A percentile compares a stretch with the other conserved stretches of the same genome.
phyloP scores from a whole-genome alignment of 2,329 filamentous ascomycete species.

The Aspergillus versicolor region DNA sequence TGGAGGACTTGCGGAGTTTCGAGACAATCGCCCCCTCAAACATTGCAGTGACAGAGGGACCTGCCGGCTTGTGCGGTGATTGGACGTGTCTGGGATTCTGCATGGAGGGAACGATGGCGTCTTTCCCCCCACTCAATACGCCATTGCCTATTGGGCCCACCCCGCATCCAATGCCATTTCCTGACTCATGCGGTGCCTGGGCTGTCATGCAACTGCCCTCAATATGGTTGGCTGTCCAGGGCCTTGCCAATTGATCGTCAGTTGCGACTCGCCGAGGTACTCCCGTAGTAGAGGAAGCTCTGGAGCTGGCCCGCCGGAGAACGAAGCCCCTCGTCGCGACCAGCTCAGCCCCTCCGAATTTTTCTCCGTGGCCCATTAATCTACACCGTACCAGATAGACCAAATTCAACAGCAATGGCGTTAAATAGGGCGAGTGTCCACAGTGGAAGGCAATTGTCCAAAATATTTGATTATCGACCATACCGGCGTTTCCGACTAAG shows the following conservation, averaged over 20 bases:
- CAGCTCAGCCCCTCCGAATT: constrained; percentile 18
- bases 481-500: not conserved
- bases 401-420: not conserved
- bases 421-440: not conserved
- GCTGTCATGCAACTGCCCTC: too few relatives aligned
- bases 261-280: too few relatives aligned
- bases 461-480: not conserved
- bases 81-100: not conserved
- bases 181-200: not conserved
- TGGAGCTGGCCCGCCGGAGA: too few relatives aligned
- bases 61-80: not conserved
- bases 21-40: not conserved
- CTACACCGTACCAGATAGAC: not conserved
- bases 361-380: constrained; percentile 15
- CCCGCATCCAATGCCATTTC: not conserved
- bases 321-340: not conserved
- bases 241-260: too few relatives aligned
- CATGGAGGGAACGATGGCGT: constrained; percentile 14
- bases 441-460: not conserved
- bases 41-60: not conserved
- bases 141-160: constrained; percentile 16
- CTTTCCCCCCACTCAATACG: constrained; percentile 19
- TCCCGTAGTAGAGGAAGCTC: too few relatives aligned
- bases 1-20: not conserved
- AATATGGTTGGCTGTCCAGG: too few relatives aligned